Evolutionary conservation across 305 asterid genomes (phyloP).

Genomic region (Solanum hybrid): DNA sequence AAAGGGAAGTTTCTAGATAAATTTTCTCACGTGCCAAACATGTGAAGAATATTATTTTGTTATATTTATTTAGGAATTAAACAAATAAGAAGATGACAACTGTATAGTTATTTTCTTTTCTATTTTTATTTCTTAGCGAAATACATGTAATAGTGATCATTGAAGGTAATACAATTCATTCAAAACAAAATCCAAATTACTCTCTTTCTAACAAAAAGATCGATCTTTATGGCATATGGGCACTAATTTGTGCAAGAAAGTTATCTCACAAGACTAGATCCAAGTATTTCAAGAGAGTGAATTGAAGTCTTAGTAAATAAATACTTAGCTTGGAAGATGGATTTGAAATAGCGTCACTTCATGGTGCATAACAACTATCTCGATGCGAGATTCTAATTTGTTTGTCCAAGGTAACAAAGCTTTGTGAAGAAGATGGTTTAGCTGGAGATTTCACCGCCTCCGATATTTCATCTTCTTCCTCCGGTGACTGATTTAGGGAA

Average conservation of each 20-base stretch:
- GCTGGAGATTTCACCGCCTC: background rate
- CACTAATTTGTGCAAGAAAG: background rate
- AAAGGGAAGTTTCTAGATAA: too few species aligned
- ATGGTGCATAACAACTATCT: background rate
- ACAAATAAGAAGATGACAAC: too few species aligned
- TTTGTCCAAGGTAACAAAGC: background rate
- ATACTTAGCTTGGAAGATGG: background rate
- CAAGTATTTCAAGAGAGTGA: background rate
- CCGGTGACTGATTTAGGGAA: background rate
- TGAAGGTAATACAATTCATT: too few species aligned
- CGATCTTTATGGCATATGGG: background rate
- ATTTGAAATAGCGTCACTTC: background rate
- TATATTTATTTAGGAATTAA: too few species aligned
- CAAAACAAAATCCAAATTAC: background rate
- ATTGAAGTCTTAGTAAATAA: background rate
- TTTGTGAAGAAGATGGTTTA: background rate
- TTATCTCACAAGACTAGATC: background rate
- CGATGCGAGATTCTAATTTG: background rate
- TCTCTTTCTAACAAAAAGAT: background rate
- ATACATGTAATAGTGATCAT: too few species aligned
- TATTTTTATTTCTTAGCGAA: too few species aligned
- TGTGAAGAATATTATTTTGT: too few species aligned
- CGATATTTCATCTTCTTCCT: background rate
- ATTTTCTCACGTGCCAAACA: too few species aligned
- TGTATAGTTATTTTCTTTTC: too few species aligned